A percentile compares a stretch with the other conserved stretches of the same genome.
These are phyloP conservation scores for Fusarium verrucosum DNA, from an alignment of 2,329 filamentous ascomycete genomes.

Conservation along the genomic window DNA sequence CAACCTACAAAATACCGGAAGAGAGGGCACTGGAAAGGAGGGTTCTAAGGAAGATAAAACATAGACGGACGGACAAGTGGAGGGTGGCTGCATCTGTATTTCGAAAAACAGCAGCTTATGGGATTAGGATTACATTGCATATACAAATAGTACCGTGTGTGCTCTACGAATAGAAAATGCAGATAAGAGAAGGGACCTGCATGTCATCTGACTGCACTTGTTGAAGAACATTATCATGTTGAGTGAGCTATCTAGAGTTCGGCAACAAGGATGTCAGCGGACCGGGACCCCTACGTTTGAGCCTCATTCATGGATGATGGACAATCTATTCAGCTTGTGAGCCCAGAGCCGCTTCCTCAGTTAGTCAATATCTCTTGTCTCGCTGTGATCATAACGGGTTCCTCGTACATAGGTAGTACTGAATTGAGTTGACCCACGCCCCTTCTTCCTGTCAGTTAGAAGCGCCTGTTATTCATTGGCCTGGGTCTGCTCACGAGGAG, in stretches of 20 bases:
- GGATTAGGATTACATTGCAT: background rate
- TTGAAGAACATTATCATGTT: background rate
- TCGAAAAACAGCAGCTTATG: background rate
- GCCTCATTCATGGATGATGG: background rate
- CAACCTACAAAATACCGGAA: background rate
- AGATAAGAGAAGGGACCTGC: constrained; percentile 9
- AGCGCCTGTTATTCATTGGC: constrained; percentile 41
- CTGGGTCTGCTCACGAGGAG: constrained; percentile 30
- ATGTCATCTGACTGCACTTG: background rate
- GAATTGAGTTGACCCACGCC: background rate
- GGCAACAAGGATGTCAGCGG: background rate
- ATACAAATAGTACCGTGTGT: background rate
- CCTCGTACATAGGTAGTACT: background rate
- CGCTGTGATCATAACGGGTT: background rate
- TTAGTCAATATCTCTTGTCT: background rate
- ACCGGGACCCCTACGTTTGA: background rate
- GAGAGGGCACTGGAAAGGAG: background rate
- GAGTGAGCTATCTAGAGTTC: background rate
- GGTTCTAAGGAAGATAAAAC: background rate
- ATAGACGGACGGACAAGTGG: background rate
- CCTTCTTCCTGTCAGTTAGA: constrained; percentile 21
- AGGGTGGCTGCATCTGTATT: background rate
- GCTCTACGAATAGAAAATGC: constrained; percentile 2
- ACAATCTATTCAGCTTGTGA: background rate
- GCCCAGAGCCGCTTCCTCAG: background rate